A percentile compares a stretch with the other conserved stretches of the same genome.
Evolutionary conservation across 2,329 filamentous ascomycete species (phyloP).

Genomic region (Aspergillus glaucus): DNA sequence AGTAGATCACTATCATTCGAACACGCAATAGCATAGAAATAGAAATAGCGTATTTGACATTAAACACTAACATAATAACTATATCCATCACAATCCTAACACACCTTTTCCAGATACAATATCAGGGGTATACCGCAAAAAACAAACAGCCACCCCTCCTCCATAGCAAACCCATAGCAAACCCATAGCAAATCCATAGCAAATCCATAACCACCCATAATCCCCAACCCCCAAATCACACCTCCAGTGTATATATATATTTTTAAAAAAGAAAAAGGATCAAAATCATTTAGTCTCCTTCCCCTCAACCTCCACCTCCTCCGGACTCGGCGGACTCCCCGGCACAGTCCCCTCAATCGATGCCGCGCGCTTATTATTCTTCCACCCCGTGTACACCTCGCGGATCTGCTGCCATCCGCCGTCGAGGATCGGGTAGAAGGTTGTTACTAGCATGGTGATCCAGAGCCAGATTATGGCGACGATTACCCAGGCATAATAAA

Average conservation of each 20-base stretch:
- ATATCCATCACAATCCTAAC: neutral
- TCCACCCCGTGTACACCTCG: slow-evolving; percentile 13
- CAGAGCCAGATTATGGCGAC: slow-evolving; percentile 50
- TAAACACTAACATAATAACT: neutral
- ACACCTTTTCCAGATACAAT: too few relatives aligned
- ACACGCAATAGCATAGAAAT: too few relatives aligned
- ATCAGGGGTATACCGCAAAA: too few relatives aligned
- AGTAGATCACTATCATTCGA: too few relatives aligned
- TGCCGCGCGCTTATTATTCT: neutral
- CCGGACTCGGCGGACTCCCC: neutral
- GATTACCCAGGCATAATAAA: slow-evolving; percentile 48
- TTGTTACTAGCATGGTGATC: slow-evolving; percentile 45
- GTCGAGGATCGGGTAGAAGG: slow-evolving; percentile 47
- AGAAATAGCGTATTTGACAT: neutral
- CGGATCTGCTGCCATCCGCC: slow-evolving; percentile 32
- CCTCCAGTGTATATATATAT: neutral
- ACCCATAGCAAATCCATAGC: too few relatives aligned
- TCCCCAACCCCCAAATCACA: too few relatives aligned
- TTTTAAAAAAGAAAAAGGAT: too few relatives aligned
- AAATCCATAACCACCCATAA: too few relatives aligned
- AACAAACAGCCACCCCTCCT: too few relatives aligned
- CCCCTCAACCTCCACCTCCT: neutral
- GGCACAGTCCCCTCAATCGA: neutral
- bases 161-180: too few relatives aligned
- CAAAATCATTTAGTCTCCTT: neutral